Evolutionary conservation across 345 rosid genomes (phyloP), one percentile per base, ranked within the genome.

Genomic region (Erodium maritimum): DNA sequence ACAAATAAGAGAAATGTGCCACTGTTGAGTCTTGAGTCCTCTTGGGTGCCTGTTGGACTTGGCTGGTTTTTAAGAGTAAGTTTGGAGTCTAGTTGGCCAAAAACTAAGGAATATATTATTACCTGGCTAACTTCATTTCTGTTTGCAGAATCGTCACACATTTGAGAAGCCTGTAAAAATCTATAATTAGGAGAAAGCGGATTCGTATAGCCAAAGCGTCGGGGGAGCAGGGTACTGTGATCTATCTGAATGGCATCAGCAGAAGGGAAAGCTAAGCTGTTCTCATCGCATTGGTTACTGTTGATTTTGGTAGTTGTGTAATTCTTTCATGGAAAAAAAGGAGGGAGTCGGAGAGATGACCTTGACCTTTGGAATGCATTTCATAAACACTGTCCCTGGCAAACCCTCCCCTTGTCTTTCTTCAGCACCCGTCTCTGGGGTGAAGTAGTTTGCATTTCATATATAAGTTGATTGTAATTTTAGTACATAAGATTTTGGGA

Each of bases 151-250:
- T 55, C 85, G 85, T 59, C 82, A 77, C 56, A 64, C 85, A 12
- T 75, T 48, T 10, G 82, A 80, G 80, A 80, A 73, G 71, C 77
- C 85, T 5, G 80, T 80, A 34, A 80, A 76, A 71, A 80, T 80
- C 68, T 80, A 75, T 73, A 80, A 80, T 52, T 80, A 79, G 72
- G 61, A 61, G 37, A 21, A 51, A 52, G 17, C 25, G 21, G 59
- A 53, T 33, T 59, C 50, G 59, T 12, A 10, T 52, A 34, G 13
- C 21, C 0, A 23, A 51, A 1, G 21, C 45, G 14, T 55, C 16
- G 3, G 34, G 22, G 37, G 17, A 42, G 48, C 17, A 7, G 48
- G 3, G 12, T 42, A 42, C 14, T 42, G 12, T 42, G 37, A 29
- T 29, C 37, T 29, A 29, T 29, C 37, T 29, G 37, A 29, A 42